Conservation (phyloP, 2,329 filamentous ascomycete genomes). For the Aaosphaeria pasadenensis region DNA sequence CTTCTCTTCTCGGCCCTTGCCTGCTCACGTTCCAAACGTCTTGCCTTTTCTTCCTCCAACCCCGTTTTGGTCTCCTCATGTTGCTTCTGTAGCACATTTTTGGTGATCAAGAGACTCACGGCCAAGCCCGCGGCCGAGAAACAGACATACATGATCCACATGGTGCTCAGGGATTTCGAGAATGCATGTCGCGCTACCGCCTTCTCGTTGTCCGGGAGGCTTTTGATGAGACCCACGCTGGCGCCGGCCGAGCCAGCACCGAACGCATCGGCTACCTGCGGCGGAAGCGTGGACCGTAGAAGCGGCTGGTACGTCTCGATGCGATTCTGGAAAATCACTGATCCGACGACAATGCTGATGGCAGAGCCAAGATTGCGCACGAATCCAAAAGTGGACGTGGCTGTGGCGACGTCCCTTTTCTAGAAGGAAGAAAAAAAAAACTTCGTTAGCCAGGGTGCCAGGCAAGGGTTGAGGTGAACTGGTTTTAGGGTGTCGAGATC, state of each 20-base stretch:
- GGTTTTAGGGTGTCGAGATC: not conserved
- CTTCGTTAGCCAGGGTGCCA: not conserved
- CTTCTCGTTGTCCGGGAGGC: slow-evolving; percentile 48
- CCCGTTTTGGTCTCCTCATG: slow-evolving; percentile 51
- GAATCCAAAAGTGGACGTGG: slow-evolving; percentile 65
- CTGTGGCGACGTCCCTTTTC: slow-evolving; percentile 63
- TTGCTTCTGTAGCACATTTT: slow-evolving; percentile 40
- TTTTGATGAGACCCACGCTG: slow-evolving; percentile 57
- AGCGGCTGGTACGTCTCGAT: slow-evolving; percentile 57
- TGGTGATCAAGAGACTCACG: slow-evolving; percentile 39
- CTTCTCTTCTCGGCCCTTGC: slow-evolving; percentile 26
- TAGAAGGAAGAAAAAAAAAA: slow-evolving; percentile 4
- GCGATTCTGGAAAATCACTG: slow-evolving; percentile 75
- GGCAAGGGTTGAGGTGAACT: not conserved
- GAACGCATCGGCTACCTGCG: slow-evolving; percentile 50
- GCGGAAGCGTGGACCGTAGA: slow-evolving; percentile 52
- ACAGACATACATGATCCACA: slow-evolving; percentile 50
- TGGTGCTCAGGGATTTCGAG: slow-evolving; percentile 42
- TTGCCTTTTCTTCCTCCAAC: slow-evolving; percentile 41
- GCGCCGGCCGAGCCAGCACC: slow-evolving; percentile 61
- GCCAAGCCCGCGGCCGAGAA: slow-evolving; percentile 40
- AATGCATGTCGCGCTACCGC: slow-evolving; percentile 41
- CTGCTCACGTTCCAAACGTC: slow-evolving; percentile 32
- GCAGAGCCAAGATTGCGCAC: slow-evolving; percentile 67
- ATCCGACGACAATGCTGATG: slow-evolving; percentile 68